Evolutionary conservation across 2,329 filamentous ascomycete species (phyloP).

Genomic region (Stachybotrys echinatus): DNA sequence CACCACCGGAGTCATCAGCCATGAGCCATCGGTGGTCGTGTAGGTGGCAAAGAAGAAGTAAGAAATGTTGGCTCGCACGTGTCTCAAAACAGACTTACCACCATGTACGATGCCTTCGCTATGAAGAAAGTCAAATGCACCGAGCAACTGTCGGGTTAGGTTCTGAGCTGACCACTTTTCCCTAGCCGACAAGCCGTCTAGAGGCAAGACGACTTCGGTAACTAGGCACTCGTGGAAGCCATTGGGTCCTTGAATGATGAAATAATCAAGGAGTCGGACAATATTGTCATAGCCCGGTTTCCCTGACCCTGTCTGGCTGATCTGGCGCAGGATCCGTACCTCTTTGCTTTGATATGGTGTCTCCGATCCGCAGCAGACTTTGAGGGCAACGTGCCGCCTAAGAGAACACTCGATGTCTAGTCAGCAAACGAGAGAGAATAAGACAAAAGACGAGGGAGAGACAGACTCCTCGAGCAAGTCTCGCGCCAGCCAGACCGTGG

Average conservation of each 20-base stretch:
- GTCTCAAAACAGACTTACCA: no score
- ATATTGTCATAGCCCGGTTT: neutral
- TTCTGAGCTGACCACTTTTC: neutral
- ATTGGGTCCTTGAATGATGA: slow-evolving; percentile 6
- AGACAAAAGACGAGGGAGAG: neutral
- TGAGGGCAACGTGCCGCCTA: slow-evolving; percentile 4
- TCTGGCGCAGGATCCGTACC: neutral
- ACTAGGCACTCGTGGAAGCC: slow-evolving; percentile 7
- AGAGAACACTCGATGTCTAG: no score
- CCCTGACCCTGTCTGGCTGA: neutral
- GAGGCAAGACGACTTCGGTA: slow-evolving; percentile 4
- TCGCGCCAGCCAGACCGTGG: slow-evolving; percentile 6
- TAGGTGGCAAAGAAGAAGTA: neutral
- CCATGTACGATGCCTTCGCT: neutral
- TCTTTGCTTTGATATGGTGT: neutral
- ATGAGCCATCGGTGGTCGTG: neutral
- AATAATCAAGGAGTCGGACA: slow-evolving; percentile 3
- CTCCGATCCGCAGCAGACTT: slow-evolving; percentile 2
- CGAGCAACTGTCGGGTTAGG: slow-evolving; percentile 1
- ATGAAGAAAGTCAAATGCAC: slow-evolving; percentile 3
- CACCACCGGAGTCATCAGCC: no score
- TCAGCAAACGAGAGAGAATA: no score
- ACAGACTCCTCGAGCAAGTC: slow-evolving; percentile 4
- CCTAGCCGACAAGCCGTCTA: neutral
- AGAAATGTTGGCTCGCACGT: no score